Evolutionary conservation across 495 filamentous ascomycete species (phyloP).

Genomic region (Hypoxylon crocopeplum): DNA sequence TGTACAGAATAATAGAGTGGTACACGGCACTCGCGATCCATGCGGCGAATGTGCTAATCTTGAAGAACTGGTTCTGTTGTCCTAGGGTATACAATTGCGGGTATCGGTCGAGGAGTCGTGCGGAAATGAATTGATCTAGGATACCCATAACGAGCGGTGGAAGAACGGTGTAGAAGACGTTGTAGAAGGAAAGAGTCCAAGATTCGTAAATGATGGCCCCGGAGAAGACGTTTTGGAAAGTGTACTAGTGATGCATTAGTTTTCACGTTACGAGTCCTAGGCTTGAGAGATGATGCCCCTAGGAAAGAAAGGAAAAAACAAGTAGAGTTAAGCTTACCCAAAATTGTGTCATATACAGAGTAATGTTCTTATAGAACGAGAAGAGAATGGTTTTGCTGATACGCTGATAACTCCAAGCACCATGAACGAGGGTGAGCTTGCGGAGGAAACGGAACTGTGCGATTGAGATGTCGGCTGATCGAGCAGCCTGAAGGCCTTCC

Average conservation of each 20-base stretch:
- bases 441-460: constrained; percentile 95
- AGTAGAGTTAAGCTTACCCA: constrained; percentile 68
- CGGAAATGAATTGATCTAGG: constrained; percentile 97
- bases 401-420: constrained; percentile 96
- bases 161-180: constrained; percentile 95
- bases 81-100: constrained; percentile 94
- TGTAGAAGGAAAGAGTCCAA: constrained; percentile 99
- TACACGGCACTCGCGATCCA: constrained; percentile 96
- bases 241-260: constrained; percentile 68
- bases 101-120: constrained; percentile 94
- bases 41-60: constrained; percentile 84
- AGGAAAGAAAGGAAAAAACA: constrained; percentile 1
- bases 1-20: constrained; percentile 91
- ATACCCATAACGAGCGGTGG: constrained; percentile 96
- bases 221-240: constrained; percentile 98
- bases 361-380: constrained; percentile 99
- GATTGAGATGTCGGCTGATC: constrained; percentile 95
- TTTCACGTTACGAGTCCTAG: background rate
- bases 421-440: constrained; percentile 94
- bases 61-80: constrained; percentile 93
- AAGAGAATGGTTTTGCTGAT: constrained; percentile 96
- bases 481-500: constrained; percentile 97
- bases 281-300: background rate
- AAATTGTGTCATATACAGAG: constrained; percentile 98
- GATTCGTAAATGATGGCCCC: constrained; percentile 99